Conservation (phyloP, 192 early-diverging fungal species). For the Glomus cerebriforme region DNA sequence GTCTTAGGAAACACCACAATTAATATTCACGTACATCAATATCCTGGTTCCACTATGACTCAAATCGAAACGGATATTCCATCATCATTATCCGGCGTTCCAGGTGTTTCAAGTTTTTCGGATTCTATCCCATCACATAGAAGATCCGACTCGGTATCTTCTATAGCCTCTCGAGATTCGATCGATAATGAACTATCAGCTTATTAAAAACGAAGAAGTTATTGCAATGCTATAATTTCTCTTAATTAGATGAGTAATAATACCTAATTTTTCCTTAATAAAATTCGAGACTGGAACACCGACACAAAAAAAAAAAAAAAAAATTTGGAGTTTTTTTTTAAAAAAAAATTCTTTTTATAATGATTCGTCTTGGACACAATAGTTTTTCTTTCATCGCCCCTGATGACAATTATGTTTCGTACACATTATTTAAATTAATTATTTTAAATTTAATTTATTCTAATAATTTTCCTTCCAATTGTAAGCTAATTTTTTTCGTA, state of each 20-base stretch:
- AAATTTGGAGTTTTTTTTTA: too few relatives aligned
- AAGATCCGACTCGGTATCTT: not conserved
- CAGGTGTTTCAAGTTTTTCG: too few relatives aligned
- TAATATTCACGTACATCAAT: conserved; percentile 15
- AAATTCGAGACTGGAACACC: too few relatives aligned
- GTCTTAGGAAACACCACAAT: not conserved
- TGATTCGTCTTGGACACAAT: not conserved
- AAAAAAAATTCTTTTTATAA: too few relatives aligned
- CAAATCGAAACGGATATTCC: not conserved
- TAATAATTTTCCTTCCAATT: not conserved
- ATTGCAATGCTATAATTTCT: too few relatives aligned
- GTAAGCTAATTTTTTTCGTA: not conserved
- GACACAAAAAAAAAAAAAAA: too few relatives aligned
- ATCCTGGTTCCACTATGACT: not conserved
- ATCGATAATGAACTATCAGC: not conserved
- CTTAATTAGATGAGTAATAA: too few relatives aligned
- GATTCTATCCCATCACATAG: not conserved
- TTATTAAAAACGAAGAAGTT: not conserved
- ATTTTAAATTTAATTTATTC: not conserved
- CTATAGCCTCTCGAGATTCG: not conserved
- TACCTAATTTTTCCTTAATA: too few relatives aligned
- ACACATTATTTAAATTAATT: not conserved
- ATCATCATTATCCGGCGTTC: not conserved
- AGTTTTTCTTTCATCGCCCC: not conserved
- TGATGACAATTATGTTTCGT: not conserved